Evolutionary conservation across 2,329 filamentous ascomycete genomes (phyloP), one percentile per base, ranked within the genome.

Genomic region (Elsinoe arachidis): DNA sequence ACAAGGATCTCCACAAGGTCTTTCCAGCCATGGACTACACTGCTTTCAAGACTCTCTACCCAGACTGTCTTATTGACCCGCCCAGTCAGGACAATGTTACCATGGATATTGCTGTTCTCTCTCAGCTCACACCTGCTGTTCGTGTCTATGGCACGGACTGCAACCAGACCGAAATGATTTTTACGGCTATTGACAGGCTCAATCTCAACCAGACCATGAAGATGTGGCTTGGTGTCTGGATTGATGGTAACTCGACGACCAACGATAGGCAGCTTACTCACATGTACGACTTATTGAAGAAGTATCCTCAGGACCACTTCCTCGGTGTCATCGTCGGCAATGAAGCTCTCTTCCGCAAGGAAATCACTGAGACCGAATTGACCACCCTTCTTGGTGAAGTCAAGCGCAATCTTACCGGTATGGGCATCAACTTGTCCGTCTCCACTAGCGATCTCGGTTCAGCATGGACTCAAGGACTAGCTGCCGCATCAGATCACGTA

Each of bases 11-110:
- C 21, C 90, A 96, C 78, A 95, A 90, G 71, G 90, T 97, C 1
- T 97, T 97, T 70, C 88, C 90, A 0, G 92, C 90, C 23, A 88
- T 97, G 73, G 92, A 96, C 72, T 97, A 97, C 70, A 97, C 92
- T 0, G 90, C 92, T 0, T 81, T 93, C 70, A 90, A 95, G 68
- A 84, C 89, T 0, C 91, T 96, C 71, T 96, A 92, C 65, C 92
- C 92, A 2, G 85, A 85, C 38, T 97, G 92, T 71, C 62, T 91
- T 33, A 74, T 79, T 56, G 80, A 85, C 63, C 88, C 88, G 0
- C 87, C 92, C 0, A 91, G 86, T 34, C 92, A 96, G 69, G 96
- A 97, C 74, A 96, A 97, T 69, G 79, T 97, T 63, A 97, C 93
- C 0, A 84, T 89, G 55, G 92, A 97, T 69, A 76, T 96, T 59